Evolutionary conservation across 176 grass and related monocot genomes (phyloP).

Genomic region (Musa itinerans): DNA sequence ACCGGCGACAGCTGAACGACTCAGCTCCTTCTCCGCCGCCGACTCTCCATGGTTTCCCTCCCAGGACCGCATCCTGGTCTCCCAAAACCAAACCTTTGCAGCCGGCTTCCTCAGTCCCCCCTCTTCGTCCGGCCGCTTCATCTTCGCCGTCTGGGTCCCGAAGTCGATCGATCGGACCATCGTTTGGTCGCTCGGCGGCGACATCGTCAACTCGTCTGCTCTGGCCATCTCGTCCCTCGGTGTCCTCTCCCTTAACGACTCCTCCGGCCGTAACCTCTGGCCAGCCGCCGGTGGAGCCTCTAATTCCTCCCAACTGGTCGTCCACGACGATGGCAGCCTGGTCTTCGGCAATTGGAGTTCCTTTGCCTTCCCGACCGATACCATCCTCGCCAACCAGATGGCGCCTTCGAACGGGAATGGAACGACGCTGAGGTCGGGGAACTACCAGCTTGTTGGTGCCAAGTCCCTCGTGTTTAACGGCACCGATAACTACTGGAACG

Average conservation of each 20-base stretch:
- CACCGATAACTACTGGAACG: constrained; percentile 9
- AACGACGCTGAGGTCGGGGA: constrained; percentile 26
- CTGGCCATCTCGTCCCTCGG: constrained; percentile 15
- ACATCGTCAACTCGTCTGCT: not conserved
- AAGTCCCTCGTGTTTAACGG: constrained; percentile 13
- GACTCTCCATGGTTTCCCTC: constrained; percentile 34
- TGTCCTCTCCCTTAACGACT: constrained; percentile 24
- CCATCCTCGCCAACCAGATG: constrained; percentile 50
- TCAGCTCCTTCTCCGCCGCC: constrained; percentile 21
- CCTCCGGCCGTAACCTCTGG: constrained; percentile 19
- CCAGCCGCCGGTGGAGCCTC: not conserved
- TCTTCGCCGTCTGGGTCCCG: constrained; percentile 61
- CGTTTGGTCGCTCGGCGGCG: constrained; percentile 29
- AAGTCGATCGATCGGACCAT: not conserved
- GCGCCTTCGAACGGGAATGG: not conserved
- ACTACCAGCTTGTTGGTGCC: constrained; percentile 24
- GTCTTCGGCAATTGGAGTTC: constrained; percentile 29
- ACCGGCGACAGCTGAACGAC: constrained; percentile 5
- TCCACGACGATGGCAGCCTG: constrained; percentile 30
- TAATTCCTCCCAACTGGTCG: not conserved
- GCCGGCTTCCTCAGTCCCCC: constrained; percentile 36
- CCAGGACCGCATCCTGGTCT: constrained; percentile 36
- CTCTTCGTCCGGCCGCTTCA: not conserved
- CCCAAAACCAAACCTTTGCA: constrained; percentile 18
- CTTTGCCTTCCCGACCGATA: constrained; percentile 33